Conservation (phyloP, 106 monocot genomes). For the Acorus gramineus region DNA sequence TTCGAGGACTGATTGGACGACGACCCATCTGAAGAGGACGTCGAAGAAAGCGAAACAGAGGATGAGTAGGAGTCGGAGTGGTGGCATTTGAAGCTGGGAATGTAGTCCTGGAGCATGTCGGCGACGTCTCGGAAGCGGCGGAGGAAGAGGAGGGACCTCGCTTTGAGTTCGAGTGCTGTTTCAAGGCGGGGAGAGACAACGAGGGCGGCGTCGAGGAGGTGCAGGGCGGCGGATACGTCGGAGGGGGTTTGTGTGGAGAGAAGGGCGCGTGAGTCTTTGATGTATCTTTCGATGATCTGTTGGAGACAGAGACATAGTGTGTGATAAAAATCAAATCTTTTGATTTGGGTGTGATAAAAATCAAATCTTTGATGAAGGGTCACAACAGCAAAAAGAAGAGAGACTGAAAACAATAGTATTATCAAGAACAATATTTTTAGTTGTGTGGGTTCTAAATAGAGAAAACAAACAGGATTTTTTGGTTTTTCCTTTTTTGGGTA, state of each 20-base stretch:
- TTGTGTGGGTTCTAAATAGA: too few species aligned
- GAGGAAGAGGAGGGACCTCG: conserved; percentile 55
- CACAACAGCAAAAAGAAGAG: neutral
- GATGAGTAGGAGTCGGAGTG: conserved; percentile 37
- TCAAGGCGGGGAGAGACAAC: conserved; percentile 35
- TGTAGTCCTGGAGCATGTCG: conserved; percentile 81
- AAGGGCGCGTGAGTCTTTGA: conserved; percentile 47
- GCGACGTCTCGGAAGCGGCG: conserved; percentile 69
- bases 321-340: neutral
- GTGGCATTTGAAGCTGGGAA: conserved; percentile 57
- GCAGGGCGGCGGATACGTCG: conserved; percentile 37
- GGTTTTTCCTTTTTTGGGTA: too few species aligned
- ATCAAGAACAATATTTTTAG: neutral
- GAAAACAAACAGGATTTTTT: too few species aligned
- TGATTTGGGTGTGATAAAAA: neutral
- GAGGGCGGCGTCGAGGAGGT: conserved; percentile 24
- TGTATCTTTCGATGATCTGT: conserved; percentile 57
- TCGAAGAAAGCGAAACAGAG: conserved; percentile 3
- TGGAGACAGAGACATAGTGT: neutral
- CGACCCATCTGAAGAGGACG: neutral
- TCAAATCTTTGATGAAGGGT: neutral
- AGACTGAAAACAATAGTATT: neutral
- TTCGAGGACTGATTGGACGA: conserved; percentile 2
- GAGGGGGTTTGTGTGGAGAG: conserved; percentile 37
- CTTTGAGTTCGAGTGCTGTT: conserved; percentile 56